phyloP scores from a whole-genome alignment of 129 eudicot species.

The Deinandra increscens region DNA sequence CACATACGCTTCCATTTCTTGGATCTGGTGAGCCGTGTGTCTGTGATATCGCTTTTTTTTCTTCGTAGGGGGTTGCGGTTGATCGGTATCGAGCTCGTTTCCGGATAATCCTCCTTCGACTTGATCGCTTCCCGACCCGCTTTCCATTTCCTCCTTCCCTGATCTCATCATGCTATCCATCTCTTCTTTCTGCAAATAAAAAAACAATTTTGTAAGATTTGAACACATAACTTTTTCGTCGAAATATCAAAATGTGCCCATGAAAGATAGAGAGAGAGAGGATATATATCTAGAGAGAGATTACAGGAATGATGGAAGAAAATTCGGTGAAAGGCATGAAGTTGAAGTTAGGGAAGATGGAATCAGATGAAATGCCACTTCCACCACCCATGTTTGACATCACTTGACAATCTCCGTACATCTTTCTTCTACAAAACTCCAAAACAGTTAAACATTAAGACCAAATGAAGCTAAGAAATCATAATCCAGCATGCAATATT shows the following conservation, averaged over 20 bases:
- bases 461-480: background rate
- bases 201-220: background rate
- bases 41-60: slow-evolving; percentile 63
- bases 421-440: slow-evolving; percentile 30
- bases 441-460: background rate
- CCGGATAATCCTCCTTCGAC: slow-evolving; percentile 63
- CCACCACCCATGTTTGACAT: slow-evolving; percentile 69
- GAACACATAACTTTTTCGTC: too few relatives aligned
- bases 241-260: too few relatives aligned
- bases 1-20: slow-evolving; percentile 67
- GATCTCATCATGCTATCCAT: slow-evolving; percentile 37
- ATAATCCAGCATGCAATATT: slow-evolving; percentile 21
- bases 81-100: slow-evolving; percentile 48
- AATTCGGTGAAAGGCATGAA: slow-evolving; percentile 76
- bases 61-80: slow-evolving; percentile 39
- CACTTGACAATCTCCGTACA: slow-evolving; percentile 97
- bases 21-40: slow-evolving; percentile 69
- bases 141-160: slow-evolving; percentile 71
- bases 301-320: slow-evolving; percentile 41
- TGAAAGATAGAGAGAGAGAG: background rate
- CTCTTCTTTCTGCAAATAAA: slow-evolving; percentile 59
- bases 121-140: slow-evolving; percentile 78
- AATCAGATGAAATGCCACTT: slow-evolving; percentile 50
- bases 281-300: too few relatives aligned
- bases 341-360: slow-evolving; percentile 69